These are phyloP conservation scores for Ascosphaera acerosa DNA, from an alignment of 2,329 filamentous ascomycete genomes.

Conservation along the genomic window DNA sequence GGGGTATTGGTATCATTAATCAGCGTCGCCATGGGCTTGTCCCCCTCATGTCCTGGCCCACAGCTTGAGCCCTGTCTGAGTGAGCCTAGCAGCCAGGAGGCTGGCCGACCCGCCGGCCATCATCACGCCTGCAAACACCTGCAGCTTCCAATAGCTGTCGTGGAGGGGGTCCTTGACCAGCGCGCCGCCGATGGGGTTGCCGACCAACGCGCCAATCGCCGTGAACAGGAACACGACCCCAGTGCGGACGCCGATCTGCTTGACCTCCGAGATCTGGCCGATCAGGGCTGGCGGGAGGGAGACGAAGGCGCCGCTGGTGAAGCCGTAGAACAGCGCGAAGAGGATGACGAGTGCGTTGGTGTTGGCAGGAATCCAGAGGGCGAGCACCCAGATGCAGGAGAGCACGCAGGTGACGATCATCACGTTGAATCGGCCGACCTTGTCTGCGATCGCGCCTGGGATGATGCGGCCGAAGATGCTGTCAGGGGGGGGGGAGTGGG, in stretches of 20 bases:
- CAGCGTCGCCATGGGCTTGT: too few species aligned
- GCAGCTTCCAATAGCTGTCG: conserved; percentile 32
- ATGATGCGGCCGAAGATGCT: conserved; percentile 30
- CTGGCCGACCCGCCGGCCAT: conserved; percentile 19
- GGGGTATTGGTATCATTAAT: too few species aligned
- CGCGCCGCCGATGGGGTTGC: conserved; percentile 41
- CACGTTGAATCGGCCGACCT: conserved; percentile 28
- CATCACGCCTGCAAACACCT: conserved; percentile 38
- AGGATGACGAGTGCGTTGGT: conserved; percentile 33
- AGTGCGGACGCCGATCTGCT: conserved; percentile 41
- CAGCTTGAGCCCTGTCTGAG: conserved; percentile 14
- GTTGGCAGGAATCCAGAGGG: conserved; percentile 28
- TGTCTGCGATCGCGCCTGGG: conserved; percentile 28
- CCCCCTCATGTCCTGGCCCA: too few species aligned
- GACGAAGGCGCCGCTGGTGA: conserved; percentile 40
- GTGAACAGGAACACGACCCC: conserved; percentile 38
- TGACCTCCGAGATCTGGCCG: conserved; percentile 43
- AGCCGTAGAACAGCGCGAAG: conserved; percentile 43
- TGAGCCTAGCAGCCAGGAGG: conserved; percentile 16
- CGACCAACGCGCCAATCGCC: conserved; percentile 38
- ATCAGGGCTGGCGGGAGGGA: conserved; percentile 37
- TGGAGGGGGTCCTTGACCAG: conserved; percentile 24
- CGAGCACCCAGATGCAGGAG: conserved; percentile 24
- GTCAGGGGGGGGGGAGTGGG: conserved; percentile 1
- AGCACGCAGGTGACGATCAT: conserved; percentile 25